Conservation (phyloP, 148 eudicot genomes). For the Rheum nobile region DNA sequence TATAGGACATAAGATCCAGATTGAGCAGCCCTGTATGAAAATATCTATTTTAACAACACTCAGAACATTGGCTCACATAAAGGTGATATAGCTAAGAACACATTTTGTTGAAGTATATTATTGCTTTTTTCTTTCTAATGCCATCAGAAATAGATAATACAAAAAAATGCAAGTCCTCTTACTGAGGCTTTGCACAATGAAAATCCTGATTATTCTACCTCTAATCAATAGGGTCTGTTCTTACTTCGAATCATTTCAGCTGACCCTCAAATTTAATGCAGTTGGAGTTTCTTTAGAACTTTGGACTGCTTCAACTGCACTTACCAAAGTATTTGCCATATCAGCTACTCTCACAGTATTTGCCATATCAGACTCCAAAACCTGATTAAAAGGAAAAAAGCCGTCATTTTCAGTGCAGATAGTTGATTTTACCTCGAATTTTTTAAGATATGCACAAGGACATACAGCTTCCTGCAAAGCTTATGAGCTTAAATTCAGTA, state of each 20-base stretch:
- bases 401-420: background rate
- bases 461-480: background rate
- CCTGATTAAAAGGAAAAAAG: background rate
- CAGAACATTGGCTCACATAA: background rate
- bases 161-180: background rate
- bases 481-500: slow-evolving; percentile 34
- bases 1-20: too few species aligned
- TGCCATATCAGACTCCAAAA: background rate
- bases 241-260: background rate
- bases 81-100: background rate
- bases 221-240: background rate
- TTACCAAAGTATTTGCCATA: background rate
- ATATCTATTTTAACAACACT: background rate
- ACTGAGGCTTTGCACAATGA: background rate
- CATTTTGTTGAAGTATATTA: background rate
- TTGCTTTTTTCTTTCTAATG: background rate
- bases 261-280: background rate
- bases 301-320: background rate
- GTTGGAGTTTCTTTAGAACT: background rate
- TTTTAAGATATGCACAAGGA: background rate
- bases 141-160: background rate
- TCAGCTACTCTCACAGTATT: background rate
- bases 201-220: background rate
- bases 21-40: background rate
- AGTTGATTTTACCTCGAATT: background rate